Percentiles rank a stretch among this genome's conserved stretches.
Evolutionary conservation across 2,329 filamentous ascomycete species (phyloP).

Genomic region (Exserohilum rostratum): DNA sequence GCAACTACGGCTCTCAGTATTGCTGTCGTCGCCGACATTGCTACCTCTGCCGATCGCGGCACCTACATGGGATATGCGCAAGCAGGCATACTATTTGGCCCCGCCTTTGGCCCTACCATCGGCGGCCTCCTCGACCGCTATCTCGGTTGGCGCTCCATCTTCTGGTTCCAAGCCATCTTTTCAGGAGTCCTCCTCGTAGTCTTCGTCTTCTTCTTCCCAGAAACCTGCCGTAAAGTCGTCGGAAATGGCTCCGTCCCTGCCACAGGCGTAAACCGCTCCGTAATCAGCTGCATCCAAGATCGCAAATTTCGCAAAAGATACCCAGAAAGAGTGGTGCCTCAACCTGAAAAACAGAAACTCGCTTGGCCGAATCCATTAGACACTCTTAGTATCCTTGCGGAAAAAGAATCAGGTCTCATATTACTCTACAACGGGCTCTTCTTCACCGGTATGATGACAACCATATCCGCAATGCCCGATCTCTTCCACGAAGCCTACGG

Average conservation of each 20-base stretch:
- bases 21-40: constrained; percentile 75
- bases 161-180: constrained; percentile 52
- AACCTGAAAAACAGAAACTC: constrained; percentile 24
- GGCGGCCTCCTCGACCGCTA: constrained; percentile 40
- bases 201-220: constrained; percentile 50
- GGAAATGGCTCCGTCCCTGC: constrained; percentile 49
- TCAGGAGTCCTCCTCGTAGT: constrained; percentile 44
- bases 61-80: constrained; percentile 73
- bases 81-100: constrained; percentile 53
- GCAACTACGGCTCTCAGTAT: constrained; percentile 63
- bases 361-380: constrained; percentile 34
- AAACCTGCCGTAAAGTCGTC: constrained; percentile 53
- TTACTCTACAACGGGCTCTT: constrained; percentile 43
- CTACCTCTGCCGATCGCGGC: constrained; percentile 72
- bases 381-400: constrained; percentile 35
- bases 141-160: constrained; percentile 50
- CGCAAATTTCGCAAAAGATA: constrained; percentile 24
- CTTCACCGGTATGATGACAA: constrained; percentile 43
- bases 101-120: constrained; percentile 45
- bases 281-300: constrained; percentile 38
- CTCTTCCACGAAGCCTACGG: constrained; percentile 37
- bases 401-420: constrained; percentile 42
- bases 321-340: background rate
- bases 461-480: constrained; percentile 32
- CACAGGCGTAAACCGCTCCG: constrained; percentile 38